Base-by-base conservation (phyloP, 768 basidiomycete species). In the Lactifluus subvellereus region DNA sequence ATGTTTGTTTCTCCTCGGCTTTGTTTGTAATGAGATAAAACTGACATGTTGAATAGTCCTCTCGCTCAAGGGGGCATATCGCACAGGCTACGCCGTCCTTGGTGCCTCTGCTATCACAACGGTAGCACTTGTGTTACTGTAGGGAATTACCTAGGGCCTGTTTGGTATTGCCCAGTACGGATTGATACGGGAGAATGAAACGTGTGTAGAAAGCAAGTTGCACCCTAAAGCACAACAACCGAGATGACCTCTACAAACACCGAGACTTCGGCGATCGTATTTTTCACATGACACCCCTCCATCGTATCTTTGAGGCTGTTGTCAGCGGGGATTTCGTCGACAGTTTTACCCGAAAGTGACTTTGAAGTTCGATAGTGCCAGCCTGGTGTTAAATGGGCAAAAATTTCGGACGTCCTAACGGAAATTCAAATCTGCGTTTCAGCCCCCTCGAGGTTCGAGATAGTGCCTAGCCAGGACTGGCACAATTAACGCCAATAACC, bases 61-160 rank as follows among this genome's bases (percentile, higher is more conserved):
- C 71, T 83, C 78, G 48, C 77, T 97, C 64, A 94, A 89, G 73
- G 86, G 87, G 16, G 87, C 84, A 9, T 97, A 96, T 73, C 73
- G 73, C 27, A 81, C 89, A 13, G 94, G 90, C 2, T 98, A 97
- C 74, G 82, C 84, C 48, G 94, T 96, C 37, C 71, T 97, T 8
- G 94, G 83, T 40, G 86, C 86, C 18, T 87, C 90, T 16, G 89
- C 84, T 53, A 71, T 91, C 47, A 82, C 88, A 47, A 93, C 91
- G 27, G 79, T 85, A 55, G 88, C 79, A 40, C 81, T 94, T 64
- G 79, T 84, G n/a, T 74, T 85, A 63, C 71, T 78, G 73, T 82
- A 74, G 72, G 69, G 0, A 3, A 10, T 33, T 4, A 20, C 43
- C 37, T 48, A 8, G 30, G 2, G 13, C 9, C 49, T 11, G 27